Base-by-base conservation (phyloP, 768 basidiomycete genomes). In the Suillus americanus region DNA sequence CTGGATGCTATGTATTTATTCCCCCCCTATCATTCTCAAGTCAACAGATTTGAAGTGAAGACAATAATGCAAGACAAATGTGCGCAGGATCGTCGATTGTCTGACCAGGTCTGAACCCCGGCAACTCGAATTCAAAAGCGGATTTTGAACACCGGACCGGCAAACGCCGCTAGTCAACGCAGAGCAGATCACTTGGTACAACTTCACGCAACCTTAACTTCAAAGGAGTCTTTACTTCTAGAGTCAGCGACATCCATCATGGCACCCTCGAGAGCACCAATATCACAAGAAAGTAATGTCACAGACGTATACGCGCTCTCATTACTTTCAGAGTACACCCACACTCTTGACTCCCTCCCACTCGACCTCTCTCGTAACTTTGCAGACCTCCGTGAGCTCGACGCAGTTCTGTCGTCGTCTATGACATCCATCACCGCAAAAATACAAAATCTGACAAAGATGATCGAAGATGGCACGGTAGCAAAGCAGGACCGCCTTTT, bases 351-450 rank as follows among this genome's bases (percentile, higher is more conserved):
- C 80, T 86, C 95, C 25, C 86, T 99, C 63, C 97, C 97, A 64
- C 84, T 92, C 67, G 95, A 97, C 78, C 89, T 99, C 77, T 97
- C 97, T 14, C 89, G 94, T 77, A 90, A 89, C 77, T 93, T 97
- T 76, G 93, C 91, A 13, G 97, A 99, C 83, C 87, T 99, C 62
- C 92, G 95, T 68, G 97, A 99, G 79, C 92, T 99, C 79, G 97
- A 99, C 77, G 97, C 97, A 64, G 97, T 99, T 65, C 86, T 99
- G 69, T 95, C 95, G 69, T 82, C 91, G 51, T 94, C 94, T 66
- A 91, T 97, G 78, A 75, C 87, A 68, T 82, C 85, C 69, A 90
- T 99, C 73, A 94, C 91, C 64, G 70, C 83, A 53, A 94, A 94
- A 78, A 89, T 99, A 68, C 83, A 86, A 64, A 74, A 77, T 45